Evolutionary conservation across 1,284 basidiomycete genomes (phyloP), one percentile per base, ranked within the genome.

Genomic region (Trichosporon ovoides): DNA sequence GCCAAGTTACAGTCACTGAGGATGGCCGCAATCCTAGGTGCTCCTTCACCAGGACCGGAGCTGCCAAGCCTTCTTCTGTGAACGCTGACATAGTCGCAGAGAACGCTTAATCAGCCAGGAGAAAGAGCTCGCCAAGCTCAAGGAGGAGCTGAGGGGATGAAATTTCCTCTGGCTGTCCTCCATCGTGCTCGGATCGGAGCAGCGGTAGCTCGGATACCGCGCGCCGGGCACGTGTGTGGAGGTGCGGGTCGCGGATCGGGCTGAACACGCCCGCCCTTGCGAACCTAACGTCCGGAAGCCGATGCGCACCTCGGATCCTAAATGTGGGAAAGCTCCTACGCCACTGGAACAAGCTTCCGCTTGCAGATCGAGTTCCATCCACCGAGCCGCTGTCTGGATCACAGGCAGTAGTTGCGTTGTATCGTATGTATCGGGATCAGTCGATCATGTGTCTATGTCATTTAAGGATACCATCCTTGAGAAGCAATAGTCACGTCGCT

Each of bases 61-160:
- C 28, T 19, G 3, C 24, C n/a, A 34, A 14, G 22, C 22, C 24
- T 19, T 7, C 6, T n/a, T 14, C 9, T 9, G 18, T 2, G 50
- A 16, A 22, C 14, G 53, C 59, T 61, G 53, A 61, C 53, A 2
- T 31, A 6, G 34, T 22, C 4, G 14, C 51, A 72, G 73, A 56
- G 68, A 70, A 40, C 63, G 65, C 12, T 63, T 92, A 61, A 82
- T 85, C 36, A 87, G 88, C 13, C 65, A 70, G 55, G 74, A 76
- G 54, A 72, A 73, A 56, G 72, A 76, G 58, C 58, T 72, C 3
- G 51, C 43, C 14, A 54, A 54, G 46, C 51, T 63, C 53, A 63
- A 63, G 56, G 61, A 59, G 50, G 61, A 63, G 50, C 28, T 63
- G 51, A 24, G 40, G 53, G 31, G 34, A 16, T 51, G 24, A 48